Base-by-base conservation (phyloP, 495 filamentous ascomycete genomes). In the Penicillium antarcticum region DNA sequence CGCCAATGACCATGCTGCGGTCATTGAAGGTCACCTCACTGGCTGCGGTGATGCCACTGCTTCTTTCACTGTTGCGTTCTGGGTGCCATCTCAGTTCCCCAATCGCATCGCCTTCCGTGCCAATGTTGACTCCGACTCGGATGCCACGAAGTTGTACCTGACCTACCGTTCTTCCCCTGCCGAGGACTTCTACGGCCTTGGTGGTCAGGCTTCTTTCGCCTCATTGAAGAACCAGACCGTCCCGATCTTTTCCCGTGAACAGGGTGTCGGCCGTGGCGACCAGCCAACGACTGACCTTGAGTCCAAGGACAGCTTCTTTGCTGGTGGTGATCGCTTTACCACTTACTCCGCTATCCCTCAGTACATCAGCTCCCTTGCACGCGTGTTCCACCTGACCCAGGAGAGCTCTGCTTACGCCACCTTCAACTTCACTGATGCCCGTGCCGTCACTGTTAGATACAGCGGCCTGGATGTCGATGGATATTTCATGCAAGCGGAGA, bases 161-260 rank as follows among this genome's bases (percentile, higher is more conserved):
- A 61, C 51, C 21, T 63, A 61, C 31, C 45, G 45, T 11, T 63
- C 61, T 8, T 58, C 54, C 0, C 24, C 54, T 3, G 55, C 52
- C 3, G 63, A 66, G 23, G 57, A 66, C 32, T 61, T 66, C 44
- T 66, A 66, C 35, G 63, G 63, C 16, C 37, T 66, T 5, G 63
- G 63, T 42, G 60, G 42, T 5, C 63, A 66, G 41, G 63, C 48
- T 2, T 66, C 63, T 13, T 66, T 63, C 18, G 60, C 63, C 0
- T 66, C 63, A 1, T 42, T 66, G 51, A 66, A 66, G 31, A 66
- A 63, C 35, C 60, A 61, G 24, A 53, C 63, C 0, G 55, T 63
- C 12, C 60, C 63, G 1, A 61, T 66, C 24, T 66, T 66, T 42
- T 63, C 60, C 0, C 53, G 62, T 6, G 62, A 66, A 33, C 56